phyloP scores from a whole-genome alignment of 139 green algal species.

The Coelastrella sp. region DNA sequence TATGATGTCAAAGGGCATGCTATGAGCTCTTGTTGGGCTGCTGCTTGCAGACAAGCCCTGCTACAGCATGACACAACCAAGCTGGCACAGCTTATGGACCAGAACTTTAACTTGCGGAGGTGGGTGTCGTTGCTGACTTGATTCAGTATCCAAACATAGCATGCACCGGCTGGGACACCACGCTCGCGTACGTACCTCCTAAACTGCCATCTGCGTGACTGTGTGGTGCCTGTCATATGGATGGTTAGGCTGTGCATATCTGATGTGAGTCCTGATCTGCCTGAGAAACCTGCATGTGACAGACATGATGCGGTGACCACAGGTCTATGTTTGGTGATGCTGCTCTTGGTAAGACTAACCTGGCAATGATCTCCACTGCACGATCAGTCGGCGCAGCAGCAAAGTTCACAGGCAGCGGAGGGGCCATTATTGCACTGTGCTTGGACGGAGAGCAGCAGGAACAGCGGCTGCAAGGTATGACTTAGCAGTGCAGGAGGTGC shows the following conservation, averaged over 20 bases:
- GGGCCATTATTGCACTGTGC: slow-evolving; percentile 82
- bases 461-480: slow-evolving; percentile 49
- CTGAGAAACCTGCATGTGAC: no score
- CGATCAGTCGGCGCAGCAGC: slow-evolving; percentile 76
- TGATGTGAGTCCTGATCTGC: no score
- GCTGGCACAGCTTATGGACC: slow-evolving; percentile 78
- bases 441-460: slow-evolving; percentile 54
- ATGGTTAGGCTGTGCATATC: no score
- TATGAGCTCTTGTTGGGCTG: no score
- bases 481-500: neutral
- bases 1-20: no score
- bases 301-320: no score
- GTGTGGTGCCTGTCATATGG: no score
- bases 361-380: slow-evolving; percentile 83
- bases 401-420: slow-evolving; percentile 93
- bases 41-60: slow-evolving; percentile 64
- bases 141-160: neutral
- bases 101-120: slow-evolving; percentile 79
- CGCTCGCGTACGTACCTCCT: neutral
- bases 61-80: slow-evolving; percentile 44
- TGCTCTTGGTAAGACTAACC: slow-evolving; percentile 78
- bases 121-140: slow-evolving; percentile 7
- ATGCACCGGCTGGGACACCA: neutral
- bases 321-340: slow-evolving; percentile 80
- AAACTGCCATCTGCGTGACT: neutral